Evolutionary conservation across 371 early-diverging fungal genomes (phyloP), one percentile per base, ranked within the genome.

Genomic region (Mucor indicus): DNA sequence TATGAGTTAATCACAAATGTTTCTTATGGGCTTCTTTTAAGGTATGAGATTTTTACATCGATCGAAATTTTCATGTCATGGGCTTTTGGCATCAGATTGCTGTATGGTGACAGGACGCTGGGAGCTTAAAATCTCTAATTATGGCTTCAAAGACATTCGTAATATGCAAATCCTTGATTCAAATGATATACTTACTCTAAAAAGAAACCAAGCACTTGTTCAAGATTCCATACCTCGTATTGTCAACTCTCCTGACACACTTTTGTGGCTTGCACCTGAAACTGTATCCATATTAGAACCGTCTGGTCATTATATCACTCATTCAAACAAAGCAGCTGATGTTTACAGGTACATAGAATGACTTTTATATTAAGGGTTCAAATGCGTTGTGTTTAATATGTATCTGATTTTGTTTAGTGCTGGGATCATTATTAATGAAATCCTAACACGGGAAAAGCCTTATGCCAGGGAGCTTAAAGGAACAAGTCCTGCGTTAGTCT

Each of bases 91-190:
- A 1, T 72, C 75, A 19, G 48, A 50, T 44, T 67, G 62, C 22
- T 77, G 78, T 33, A 46, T 75, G 58, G 62, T 77, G 24, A 66
- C 78, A 5, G 71, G 71, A 0, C 53, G 69, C 11, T 77, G 75
- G 78, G 78, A 77, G 23, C 58, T 77, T 5, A 77, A 75, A 50
- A 70, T 77, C 24, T 48, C 73, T 1, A 75, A 71, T n/a, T 77
- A 75, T 55, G 78, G 78, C 10, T 37, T 77, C 11, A 30, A 55
- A 29, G 50, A 53, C 16, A 52, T 69, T 15, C 65, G 57, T 31
- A 46, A 41, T 12, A 48, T 62, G 2, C 67, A 67, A 29, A 32
- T 54, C 2, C 38, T 4, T 43, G 45, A 16, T 44, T 29, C 17
- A 48, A n/a, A 25, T 24, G 40, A 25, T 15, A 11, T n/a, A 4